phyloP scores from a whole-genome alignment of 768 basidiomycete genomes.

The Auricularia cornea region DNA sequence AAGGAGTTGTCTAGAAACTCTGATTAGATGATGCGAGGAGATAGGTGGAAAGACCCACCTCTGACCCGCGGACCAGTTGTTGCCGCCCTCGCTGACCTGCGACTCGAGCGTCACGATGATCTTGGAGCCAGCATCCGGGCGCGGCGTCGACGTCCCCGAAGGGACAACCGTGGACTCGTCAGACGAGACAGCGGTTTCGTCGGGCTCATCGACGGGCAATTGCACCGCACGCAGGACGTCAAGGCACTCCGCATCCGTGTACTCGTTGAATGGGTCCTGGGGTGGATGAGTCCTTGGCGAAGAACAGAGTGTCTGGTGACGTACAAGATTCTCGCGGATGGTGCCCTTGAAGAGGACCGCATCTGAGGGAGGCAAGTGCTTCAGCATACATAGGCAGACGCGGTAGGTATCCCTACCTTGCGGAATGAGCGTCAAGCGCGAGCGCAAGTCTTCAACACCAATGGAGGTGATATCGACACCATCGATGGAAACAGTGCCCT shows the following conservation, averaged over 20 bases:
- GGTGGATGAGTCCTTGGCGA: too few relatives aligned
- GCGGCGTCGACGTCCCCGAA: neutral
- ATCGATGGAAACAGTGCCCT: constrained; percentile 30
- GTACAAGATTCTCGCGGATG: constrained; percentile 40
- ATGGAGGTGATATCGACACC: constrained; percentile 34
- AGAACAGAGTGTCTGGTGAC: too few relatives aligned
- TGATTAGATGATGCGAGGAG: too few relatives aligned
- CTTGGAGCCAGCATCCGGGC: neutral
- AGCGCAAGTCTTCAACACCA: constrained; percentile 27
- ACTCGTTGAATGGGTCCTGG: neutral
- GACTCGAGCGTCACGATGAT: constrained; percentile 14
- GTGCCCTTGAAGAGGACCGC: constrained; percentile 36
- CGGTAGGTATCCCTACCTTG: constrained; percentile 16
- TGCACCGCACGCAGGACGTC: constrained; percentile 38
- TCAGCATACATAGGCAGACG: neutral
- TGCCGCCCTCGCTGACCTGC: constrained; percentile 32
- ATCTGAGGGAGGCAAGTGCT: constrained; percentile 28
- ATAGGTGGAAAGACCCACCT: constrained; percentile 20
- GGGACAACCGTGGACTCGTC: constrained; percentile 18
- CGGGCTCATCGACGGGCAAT: constrained; percentile 8
- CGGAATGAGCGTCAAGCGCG: constrained; percentile 27
- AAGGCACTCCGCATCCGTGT: constrained; percentile 52
- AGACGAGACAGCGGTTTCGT: constrained; percentile 24
- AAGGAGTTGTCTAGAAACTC: constrained; percentile 21
- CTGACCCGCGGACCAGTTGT: constrained; percentile 36